Conservation (phyloP, 495 filamentous ascomycete genomes). For the Podospora bellae-mahoneyi region DNA sequence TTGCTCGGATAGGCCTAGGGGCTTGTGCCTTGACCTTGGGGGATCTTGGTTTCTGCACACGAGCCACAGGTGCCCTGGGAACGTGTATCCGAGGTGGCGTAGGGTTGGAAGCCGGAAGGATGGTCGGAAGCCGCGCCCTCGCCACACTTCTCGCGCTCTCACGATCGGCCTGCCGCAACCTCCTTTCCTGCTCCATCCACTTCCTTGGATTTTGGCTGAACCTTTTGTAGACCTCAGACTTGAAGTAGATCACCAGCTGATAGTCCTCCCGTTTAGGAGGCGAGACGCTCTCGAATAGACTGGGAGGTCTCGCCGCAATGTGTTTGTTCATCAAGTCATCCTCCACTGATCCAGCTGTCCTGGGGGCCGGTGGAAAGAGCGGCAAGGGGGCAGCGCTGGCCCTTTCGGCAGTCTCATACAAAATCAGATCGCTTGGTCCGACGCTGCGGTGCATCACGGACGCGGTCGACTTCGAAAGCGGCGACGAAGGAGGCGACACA, state of each 20-base stretch:
- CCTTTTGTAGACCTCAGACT: constrained; percentile 57
- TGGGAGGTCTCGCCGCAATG: constrained; percentile 59
- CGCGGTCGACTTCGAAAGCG: constrained; percentile 25
- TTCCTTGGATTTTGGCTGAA: constrained; percentile 56
- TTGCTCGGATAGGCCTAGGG: constrained; percentile 35
- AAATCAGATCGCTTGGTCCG: constrained; percentile 53
- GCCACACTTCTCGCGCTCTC: constrained; percentile 22
- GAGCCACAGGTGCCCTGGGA: constrained; percentile 46
- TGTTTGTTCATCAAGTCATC: constrained; percentile 57
- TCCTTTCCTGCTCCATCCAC: constrained; percentile 63
- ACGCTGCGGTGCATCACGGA: constrained; percentile 44
- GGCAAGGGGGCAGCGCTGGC: constrained; percentile 50
- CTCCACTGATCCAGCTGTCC: constrained; percentile 34
- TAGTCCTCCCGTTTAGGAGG: constrained; percentile 71
- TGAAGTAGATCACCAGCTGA: constrained; percentile 61
- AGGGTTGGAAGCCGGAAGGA: constrained; percentile 45
- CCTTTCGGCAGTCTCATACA: constrained; percentile 32
- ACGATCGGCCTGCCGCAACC: constrained; percentile 53
- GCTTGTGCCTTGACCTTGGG: constrained; percentile 24
- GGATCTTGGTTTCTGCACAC: constrained; percentile 39
- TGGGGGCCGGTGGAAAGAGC: constrained; percentile 49
- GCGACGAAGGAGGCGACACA: constrained; percentile 57
- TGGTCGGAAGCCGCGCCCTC: constrained; percentile 32
- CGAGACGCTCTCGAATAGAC: constrained; percentile 53
- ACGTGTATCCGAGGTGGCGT: constrained; percentile 32